phyloP scores from a whole-genome alignment of 1,284 basidiomycete genomes.

The Hemileia vastatrix region DNA sequence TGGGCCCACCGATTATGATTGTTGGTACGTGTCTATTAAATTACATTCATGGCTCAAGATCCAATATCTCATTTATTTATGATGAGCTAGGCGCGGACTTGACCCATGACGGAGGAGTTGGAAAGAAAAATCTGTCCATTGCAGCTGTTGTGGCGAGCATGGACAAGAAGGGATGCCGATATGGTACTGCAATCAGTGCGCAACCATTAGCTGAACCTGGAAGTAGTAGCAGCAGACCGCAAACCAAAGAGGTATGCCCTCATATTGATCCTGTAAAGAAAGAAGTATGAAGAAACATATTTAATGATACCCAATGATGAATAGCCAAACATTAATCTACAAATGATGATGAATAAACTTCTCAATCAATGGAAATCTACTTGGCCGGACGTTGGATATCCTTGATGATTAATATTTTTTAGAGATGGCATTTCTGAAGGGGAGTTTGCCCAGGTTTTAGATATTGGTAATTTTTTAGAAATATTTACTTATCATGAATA shows the following conservation, averaged over 20 bases:
- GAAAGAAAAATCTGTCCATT: slow-evolving; percentile 12
- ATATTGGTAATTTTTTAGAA: too few species aligned
- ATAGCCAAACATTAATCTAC: slow-evolving; percentile 11
- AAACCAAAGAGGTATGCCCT: slow-evolving; percentile 12
- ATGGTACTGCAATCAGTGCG: neutral
- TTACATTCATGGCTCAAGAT: neutral
- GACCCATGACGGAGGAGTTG: slow-evolving; percentile 2
- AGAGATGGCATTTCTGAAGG: slow-evolving; percentile 21
- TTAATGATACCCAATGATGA: neutral
- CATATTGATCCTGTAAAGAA: too few species aligned
- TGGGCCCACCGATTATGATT: slow-evolving; percentile 6
- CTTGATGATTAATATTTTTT: slow-evolving; percentile 12
- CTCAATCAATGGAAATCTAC: slow-evolving; percentile 8
- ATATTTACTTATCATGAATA: too few species aligned
- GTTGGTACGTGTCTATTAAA: slow-evolving; percentile 3
- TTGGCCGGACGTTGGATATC: neutral
- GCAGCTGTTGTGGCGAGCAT: slow-evolving; percentile 12
- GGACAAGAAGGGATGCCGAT: slow-evolving; percentile 5
- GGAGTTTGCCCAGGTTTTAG: slow-evolving; percentile 13
- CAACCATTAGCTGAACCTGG: slow-evolving; percentile 13
- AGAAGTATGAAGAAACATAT: too few species aligned
- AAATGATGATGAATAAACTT: neutral
- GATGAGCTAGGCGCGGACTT: slow-evolving; percentile 20
- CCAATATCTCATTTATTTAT: neutral
- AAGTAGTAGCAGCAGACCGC: neutral